Evolutionary conservation across 2,329 filamentous ascomycete species (phyloP), one percentile per base, ranked within the genome.

Genomic region (Fusarium anguioides): DNA sequence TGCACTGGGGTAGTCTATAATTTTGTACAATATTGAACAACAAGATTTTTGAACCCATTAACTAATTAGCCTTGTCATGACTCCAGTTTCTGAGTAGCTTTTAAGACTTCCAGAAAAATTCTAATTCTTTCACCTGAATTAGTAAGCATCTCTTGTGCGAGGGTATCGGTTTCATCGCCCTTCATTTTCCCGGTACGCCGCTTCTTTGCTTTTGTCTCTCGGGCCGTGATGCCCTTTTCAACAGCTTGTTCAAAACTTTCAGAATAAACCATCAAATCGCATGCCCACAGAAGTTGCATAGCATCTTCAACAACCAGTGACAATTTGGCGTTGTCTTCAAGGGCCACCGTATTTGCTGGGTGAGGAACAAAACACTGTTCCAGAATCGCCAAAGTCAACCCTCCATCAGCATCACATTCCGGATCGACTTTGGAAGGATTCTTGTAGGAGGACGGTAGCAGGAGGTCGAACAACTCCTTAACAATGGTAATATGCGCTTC

Each of bases 291-390:
- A 8, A 89, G 78, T 42, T 88, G 83, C 27, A 92, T 72, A 47
- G 93, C 77, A 3, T 82, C 83, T 77, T 95, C 92, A 0, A 93
- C 79, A 27, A 91, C 76, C 11, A 94, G 77, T 3, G 89, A 89
- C 35, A 94, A 82, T 75, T 91, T 91, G 26, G 89, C 89, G 69
- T 96, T 94, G 64, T 93, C 91, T 20, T 87, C 84, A 1, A 85
- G 76, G 8, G 82, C 83, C 15, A 84, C 80, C 0, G 84, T 87
- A 59, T 86, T 89, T 2, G 92, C 90, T 0, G 89, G 82, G 66
- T 85, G 88, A 0, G 87, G 87, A 4, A 93, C 82, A 75, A 88
- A 94, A 71, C 88, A 89, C 40, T 81, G 75, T 72, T 84, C 79
- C 39, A 88, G 74, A 64, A 87, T 83, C 8, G 68, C 70, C 21